phyloP scores from a whole-genome alignment of 805 yeast genomes.

The Tetrapisispora iriomotensis region DNA sequence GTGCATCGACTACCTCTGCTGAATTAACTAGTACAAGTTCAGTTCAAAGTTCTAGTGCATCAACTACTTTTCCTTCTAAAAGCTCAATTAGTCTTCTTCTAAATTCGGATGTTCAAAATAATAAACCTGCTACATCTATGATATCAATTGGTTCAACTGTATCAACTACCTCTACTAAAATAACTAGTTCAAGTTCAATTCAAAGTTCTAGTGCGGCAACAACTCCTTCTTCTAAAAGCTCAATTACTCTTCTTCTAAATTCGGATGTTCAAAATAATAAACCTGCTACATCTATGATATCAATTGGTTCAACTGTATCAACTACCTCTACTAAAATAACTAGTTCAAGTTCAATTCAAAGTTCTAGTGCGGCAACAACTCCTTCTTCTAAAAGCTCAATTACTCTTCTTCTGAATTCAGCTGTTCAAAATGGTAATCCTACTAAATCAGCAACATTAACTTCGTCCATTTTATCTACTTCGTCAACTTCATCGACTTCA shows the following conservation, averaged over 20 bases:
- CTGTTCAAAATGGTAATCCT: not conserved
- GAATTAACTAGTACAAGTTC: not conserved
- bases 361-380: not conserved
- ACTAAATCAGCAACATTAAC: not conserved
- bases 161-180: not conserved
- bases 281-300: not conserved
- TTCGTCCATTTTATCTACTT: conserved; percentile 5
- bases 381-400: not conserved
- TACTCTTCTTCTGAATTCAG: not conserved
- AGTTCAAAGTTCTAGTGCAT: not conserved
- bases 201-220: not conserved
- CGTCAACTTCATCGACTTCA: conserved; percentile 10
- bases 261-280: too few relatives aligned
- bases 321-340: not conserved
- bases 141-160: not conserved
- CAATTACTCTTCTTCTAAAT: too few relatives aligned
- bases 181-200: not conserved
- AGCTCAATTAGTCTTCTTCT: not conserved
- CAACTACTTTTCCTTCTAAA: not conserved
- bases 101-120: not conserved
- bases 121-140: not conserved
- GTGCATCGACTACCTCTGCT: conserved; percentile 5
- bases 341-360: not conserved
- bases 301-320: not conserved
- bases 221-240: not conserved